Evolutionary conservation across 176 grass and related monocot species (phyloP).

Genomic region (Aegilops longissima): DNA sequence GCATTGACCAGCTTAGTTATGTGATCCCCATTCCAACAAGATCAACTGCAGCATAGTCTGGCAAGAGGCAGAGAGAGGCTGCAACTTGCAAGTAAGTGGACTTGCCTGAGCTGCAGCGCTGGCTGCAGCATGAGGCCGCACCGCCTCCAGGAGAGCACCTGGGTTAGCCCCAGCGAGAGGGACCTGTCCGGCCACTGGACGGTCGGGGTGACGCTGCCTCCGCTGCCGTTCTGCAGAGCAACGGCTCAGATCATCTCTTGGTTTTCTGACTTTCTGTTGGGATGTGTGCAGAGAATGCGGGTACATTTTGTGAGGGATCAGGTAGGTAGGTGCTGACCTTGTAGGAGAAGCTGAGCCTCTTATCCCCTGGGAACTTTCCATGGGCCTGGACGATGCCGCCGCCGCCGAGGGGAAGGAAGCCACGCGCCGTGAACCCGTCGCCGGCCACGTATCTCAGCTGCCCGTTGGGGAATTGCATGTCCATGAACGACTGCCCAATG

Average conservation of each 20-base stretch:
- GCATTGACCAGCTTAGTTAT: background rate
- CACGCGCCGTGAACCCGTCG: conserved; percentile 41
- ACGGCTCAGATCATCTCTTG: background rate
- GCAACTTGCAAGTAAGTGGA: background rate
- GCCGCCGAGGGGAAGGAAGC: conserved; percentile 39
- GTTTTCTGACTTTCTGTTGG: background rate
- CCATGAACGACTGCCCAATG: conserved; percentile 55
- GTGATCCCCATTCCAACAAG: background rate
- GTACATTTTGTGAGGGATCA: too few species aligned
- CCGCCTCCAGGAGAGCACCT: conserved; percentile 55
- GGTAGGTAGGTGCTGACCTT: conserved; percentile 39
- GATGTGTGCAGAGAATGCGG: background rate
- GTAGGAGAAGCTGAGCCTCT: conserved; percentile 66
- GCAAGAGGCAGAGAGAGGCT: background rate
- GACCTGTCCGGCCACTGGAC: conserved; percentile 68
- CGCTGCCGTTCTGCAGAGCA: conserved; percentile 51
- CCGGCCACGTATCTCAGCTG: conserved; percentile 56
- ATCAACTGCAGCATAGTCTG: background rate
- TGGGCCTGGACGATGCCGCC: conserved; percentile 57
- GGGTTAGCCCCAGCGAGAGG: conserved; percentile 43
- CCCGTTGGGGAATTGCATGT: conserved; percentile 68
- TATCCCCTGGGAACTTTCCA: conserved; percentile 61
- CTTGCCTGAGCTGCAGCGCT: conserved; percentile 47
- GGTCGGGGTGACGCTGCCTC: conserved; percentile 44
- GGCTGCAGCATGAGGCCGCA: conserved; percentile 58